Base-by-base conservation (phyloP, 139 green algal species). In the Chlamydomonas schloesseri region DNA sequence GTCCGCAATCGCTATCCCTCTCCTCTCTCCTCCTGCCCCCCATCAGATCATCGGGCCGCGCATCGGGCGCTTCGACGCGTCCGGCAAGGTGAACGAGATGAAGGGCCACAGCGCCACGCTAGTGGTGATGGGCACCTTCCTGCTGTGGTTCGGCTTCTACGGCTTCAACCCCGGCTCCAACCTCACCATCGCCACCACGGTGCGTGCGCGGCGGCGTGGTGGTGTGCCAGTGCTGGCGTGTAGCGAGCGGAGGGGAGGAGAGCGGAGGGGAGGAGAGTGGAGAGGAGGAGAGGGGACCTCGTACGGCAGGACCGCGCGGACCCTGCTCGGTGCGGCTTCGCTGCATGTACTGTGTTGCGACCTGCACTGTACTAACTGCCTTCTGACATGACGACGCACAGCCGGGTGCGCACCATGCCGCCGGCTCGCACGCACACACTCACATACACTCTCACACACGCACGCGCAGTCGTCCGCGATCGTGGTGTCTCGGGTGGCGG, bases 11-110 rank as follows among this genome's bases (percentile, higher is more conserved):
- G 42, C 42, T 13, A 50, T 34, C 62, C 24, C 28, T 23, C 62
- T 2, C 62, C 62, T 3, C 28, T 2, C 62, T 20, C 13, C 60
- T 15, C 60, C 18, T 2, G 2, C 60, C 64, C 20, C 18, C 17
- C 4, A 5, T 17, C 67, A 83, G 70, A 93, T 99, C 33, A 88
- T 99, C 28, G 97, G 97, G 0, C 96, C 97, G 15, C 93, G 97
- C 77, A 92, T 97, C 14, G 96, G 96, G 17, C 93, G 96, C 67
- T 99, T 98, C 80, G 90, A 73, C 58, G 82, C 58, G 9, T 72
- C 53, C 23, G 81, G 81, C 57, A 87, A 87, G 70, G 81, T 85
- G 4, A 85, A 84, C 67, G 55, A 92, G 67, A 92, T 93, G 84
- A 79, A 73, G 42, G 87, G 87, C 46, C 92, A 96, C 60, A 89